Evolutionary conservation across 1,139 yeast genomes (phyloP), one percentile per base, ranked within the genome.

Genomic region (Pichia sp.): DNA sequence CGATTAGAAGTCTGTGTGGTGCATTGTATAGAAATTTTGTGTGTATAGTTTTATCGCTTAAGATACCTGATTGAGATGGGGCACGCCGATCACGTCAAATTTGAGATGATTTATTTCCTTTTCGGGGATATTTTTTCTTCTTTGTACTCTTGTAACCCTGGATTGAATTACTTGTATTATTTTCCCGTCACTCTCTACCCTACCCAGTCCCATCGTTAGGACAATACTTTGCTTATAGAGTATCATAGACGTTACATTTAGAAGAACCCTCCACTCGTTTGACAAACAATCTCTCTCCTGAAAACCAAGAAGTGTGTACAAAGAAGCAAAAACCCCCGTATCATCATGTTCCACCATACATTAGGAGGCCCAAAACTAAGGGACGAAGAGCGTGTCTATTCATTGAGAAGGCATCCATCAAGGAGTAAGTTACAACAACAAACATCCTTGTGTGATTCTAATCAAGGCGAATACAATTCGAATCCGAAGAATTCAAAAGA

Each of bases 401-500:
- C 32, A 3, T 8, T 24, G 15, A 18, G 40, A 11, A 34, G 40
- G 18, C 40, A 30, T n/a, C 33, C 22, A 38, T 20, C 20, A 18
- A 38, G 28, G 5, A 17, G 7, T 14, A 38, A 19, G 18, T 9
- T 22, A 33, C 6, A 18, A 33, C 35, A 33, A 6, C 35, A n/a
- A 9, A 27, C 22, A 12, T 22, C 42, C 5, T 38, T 33, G 12
- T 37, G 42, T 27, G 46, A 43, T 38, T 33, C 38, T 14, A 43
- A n/a, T n/a, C n/a, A n/a, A n/a, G n/a, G n/a, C n/a, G n/a, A n/a
- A n/a, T n/a, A n/a, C n/a, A n/a, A n/a, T n/a, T n/a, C n/a, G n/a
- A n/a, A n/a, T n/a, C n/a, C n/a, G n/a, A n/a, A n/a, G n/a, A 33
- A 22, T 17, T 38, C 35, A n/a, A 53, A 49, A 21, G 58, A 54